Evolutionary conservation across 768 basidiomycete genomes (phyloP).

Genomic region (Psilocybe subaeruginosa): DNA sequence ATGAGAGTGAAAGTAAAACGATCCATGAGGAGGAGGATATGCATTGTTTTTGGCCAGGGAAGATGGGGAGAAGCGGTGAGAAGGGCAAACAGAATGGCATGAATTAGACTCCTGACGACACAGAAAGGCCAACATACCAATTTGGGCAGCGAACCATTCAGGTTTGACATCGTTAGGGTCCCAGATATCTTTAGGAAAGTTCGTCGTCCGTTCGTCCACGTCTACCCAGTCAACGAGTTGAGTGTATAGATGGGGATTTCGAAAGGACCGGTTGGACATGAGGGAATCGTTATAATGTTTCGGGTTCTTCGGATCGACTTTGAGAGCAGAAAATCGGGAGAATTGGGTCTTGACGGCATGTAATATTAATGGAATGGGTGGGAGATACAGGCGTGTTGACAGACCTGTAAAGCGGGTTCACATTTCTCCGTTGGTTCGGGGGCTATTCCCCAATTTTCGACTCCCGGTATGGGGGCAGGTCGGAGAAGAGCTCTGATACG

Average conservation of each 20-base stretch:
- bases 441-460: slow-evolving; percentile 81
- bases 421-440: slow-evolving; percentile 53
- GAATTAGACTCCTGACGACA: slow-evolving; percentile 16
- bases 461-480: slow-evolving; percentile 66
- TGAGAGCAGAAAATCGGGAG: slow-evolving; percentile 74
- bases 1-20: neutral
- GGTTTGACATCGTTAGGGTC: slow-evolving; percentile 62
- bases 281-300: slow-evolving; percentile 96
- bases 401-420: slow-evolving; percentile 66
- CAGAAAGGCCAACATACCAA: slow-evolving; percentile 59
- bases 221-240: slow-evolving; percentile 95
- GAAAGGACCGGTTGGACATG: slow-evolving; percentile 90
- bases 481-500: slow-evolving; percentile 57
- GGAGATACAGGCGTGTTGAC: neutral
- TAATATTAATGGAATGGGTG: neutral
- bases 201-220: slow-evolving; percentile 85
- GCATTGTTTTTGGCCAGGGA: neutral
- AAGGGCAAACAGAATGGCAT: slow-evolving; percentile 19
- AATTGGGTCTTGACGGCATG: slow-evolving; percentile 69
- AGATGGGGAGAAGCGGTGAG: slow-evolving; percentile 2
- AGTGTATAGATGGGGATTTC: slow-evolving; percentile 95
- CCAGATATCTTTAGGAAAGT: slow-evolving; percentile 79
- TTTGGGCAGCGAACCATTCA: slow-evolving; percentile 77
- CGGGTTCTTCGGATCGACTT: slow-evolving; percentile 60
- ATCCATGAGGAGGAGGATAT: neutral